Base-by-base conservation (phyloP, 306 rosid genomes). In the Echinosophora koreensis region DNA sequence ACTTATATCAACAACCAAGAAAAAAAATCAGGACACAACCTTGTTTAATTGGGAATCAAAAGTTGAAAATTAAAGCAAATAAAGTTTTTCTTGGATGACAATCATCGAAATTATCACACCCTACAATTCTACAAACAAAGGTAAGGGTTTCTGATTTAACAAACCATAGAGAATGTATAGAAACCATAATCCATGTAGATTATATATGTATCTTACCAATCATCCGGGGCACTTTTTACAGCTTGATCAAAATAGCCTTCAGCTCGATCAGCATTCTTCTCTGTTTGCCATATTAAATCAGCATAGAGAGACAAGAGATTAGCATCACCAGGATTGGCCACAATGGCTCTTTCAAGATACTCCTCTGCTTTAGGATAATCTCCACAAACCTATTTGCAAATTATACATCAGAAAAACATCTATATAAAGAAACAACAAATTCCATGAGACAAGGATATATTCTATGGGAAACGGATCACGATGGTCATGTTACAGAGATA, bases 221-320 rank as follows among this genome's bases (percentile, higher is more conserved):
- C 94, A 65, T 91, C 75, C 0, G 97, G 98, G 52, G 90, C 83
- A 74, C 84, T 75, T 79, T 88, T 75, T 70, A 91, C 83, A 61
- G 98, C 98, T 86, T 78, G 94, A 81, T 87, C 87, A 82, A 86
- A 90, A 85, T 94, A 94, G 34, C 13, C 46, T 83, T 88, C 92
- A 60, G 97, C 97, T 74, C 94, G 78, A 68, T 82, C 68, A 58
- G 84, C 92, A 88, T 88, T 88, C 86, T 80, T 91, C 52, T 90
- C 56, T 27, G 79, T 76, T 58, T 77, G 70, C 97, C 97, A 94
- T 80, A 91, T 90, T 18, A 94, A 52, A 86, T 87, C 94, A 15
- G 90, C 98, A 58, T 90, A 90, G 11, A 86, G 77, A 1, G 96
- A 88, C 50, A 91, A 49, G 65, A 81, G 58, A 74, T 77, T 78